phyloP scores from a whole-genome alignment of 2,329 filamentous ascomycete species.

The Ophiostoma sp. region DNA sequence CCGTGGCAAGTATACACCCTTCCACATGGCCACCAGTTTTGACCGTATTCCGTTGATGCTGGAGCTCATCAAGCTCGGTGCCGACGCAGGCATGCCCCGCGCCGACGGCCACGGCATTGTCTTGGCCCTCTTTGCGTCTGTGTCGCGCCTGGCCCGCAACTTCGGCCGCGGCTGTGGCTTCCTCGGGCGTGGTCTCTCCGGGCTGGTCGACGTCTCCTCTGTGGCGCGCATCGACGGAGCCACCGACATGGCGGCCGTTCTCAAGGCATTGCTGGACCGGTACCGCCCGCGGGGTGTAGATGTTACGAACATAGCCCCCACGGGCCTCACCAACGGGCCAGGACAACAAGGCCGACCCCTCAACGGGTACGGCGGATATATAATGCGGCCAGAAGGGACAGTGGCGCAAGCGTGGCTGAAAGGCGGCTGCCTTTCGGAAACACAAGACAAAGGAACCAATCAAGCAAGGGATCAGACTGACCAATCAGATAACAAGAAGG shows the following conservation, averaged over 20 bases:
- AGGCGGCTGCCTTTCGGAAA: too few species aligned
- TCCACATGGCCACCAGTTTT: not conserved
- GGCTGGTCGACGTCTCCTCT: not conserved
- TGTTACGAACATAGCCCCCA: too few species aligned
- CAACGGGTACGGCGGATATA: too few species aligned
- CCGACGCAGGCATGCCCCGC: not conserved
- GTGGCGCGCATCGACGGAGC: not conserved
- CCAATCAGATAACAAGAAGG: too few species aligned
- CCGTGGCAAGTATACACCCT: not conserved
- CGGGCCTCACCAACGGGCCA: too few species aligned
- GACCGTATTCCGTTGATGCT: not conserved
- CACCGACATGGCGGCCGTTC: not conserved
- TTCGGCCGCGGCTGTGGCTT: not conserved
- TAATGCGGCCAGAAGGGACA: too few species aligned
- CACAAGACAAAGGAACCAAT: too few species aligned
- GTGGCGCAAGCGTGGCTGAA: too few species aligned
- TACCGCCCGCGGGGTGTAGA: not conserved
- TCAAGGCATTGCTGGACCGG: not conserved
- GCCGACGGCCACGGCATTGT: not conserved
- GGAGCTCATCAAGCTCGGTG: not conserved
- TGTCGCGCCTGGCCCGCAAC: not conserved
- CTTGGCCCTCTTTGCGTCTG: not conserved
- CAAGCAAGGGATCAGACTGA: too few species aligned
- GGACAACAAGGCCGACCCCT: too few species aligned
- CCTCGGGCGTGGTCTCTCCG: not conserved